A percentile compares a stretch with the other conserved stretches of the same genome.
Conservation (phyloP, 805 yeast genomes). For the Millerozyma acaciae region DNA sequence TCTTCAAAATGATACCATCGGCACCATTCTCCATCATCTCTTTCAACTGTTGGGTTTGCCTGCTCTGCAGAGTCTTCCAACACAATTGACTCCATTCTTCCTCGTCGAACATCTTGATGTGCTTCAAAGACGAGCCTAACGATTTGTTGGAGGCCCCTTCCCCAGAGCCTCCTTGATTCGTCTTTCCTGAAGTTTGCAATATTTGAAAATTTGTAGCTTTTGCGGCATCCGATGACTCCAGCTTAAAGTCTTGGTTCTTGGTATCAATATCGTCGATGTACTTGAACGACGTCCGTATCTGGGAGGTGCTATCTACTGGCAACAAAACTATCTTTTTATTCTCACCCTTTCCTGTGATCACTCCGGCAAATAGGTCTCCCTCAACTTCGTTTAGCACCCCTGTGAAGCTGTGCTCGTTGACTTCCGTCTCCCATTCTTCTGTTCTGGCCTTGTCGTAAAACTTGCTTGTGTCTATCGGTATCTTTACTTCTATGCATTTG, state of each 20-base stretch:
- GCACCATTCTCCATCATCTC: conserved; percentile 14
- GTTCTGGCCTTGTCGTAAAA: conserved; percentile 67
- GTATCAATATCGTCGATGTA: conserved; percentile 58
- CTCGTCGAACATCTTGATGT: conserved; percentile 36
- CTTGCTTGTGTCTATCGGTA: conserved; percentile 65
- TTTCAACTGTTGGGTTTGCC: conserved; percentile 13
- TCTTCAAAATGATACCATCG: conserved; percentile 14
- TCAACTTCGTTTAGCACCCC: conserved; percentile 62
- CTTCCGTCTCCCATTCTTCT: conserved; percentile 58
- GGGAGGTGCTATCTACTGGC: conserved; percentile 66
- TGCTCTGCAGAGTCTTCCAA: conserved; percentile 22
- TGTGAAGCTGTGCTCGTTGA: conserved; percentile 56
- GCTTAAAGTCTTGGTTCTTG: neutral
- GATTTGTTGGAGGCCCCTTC: conserved; percentile 25
- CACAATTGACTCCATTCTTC: conserved; percentile 35
- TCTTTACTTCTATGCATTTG: conserved; percentile 65
- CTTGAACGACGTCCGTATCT: conserved; percentile 75
- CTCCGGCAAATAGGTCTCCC: conserved; percentile 42
- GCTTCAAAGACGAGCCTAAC: conserved; percentile 38
- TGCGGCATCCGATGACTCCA: conserved; percentile 40
- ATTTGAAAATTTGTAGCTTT: conserved; percentile 34
- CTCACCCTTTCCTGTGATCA: conserved; percentile 17
- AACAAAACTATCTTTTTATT: conserved; percentile 50
- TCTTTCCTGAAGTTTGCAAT: conserved; percentile 39
- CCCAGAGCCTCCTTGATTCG: conserved; percentile 16